Base-by-base conservation (phyloP, 2,329 filamentous ascomycete genomes). In the Proliferodiscus dingleyae region DNA sequence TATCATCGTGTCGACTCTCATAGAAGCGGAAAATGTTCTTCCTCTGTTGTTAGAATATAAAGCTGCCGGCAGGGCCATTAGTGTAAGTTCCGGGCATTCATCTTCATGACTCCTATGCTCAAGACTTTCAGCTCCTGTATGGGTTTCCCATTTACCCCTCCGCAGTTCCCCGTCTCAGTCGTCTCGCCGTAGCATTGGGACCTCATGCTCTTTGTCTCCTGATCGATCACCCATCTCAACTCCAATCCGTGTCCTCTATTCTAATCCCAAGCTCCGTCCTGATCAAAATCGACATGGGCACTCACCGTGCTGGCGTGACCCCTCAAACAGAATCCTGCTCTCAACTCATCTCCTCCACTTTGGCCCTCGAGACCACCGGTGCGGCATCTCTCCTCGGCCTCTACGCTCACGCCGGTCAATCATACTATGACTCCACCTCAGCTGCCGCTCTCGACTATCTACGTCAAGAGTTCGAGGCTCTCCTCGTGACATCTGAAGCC, bases 251-350 rank as follows among this genome's bases (percentile, higher is more conserved):
- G n/a, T 59, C 67, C 0, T 59, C 73, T 5, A 66, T 74, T 37
- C 61, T 72, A 13, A 66, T 69, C 37, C 62, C 67, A 1, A 75
- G 81, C 3, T 71, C 70, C 0, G 69, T 86, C 11, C 87, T 82
- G 59, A 68, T 90, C 57, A 90, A 90, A 57, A 77, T 91, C 30
- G 85, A 91, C 61, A 81, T 85, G 41, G 85, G 85, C 9, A 80
- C 80, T 54, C 73, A 80, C 58, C 81, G 87, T 13, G 85, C 87
- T 1, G 87, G 87, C 16, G 71, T 89, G 0, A 59, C 70, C 1
- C 74, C 78, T 0, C 61, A 67, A 5, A 76, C 77, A 0, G 55
- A 64, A 1, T 65, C 64, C 2, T 74, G 78, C 49, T 58, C 62
- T 2, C 56, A 63, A 1, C 62, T 84, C 1, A 68, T 84, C 30